A percentile compares a stretch with the other conserved stretches of the same genome.
phyloP scores from a whole-genome alignment of 106 monocot species.

The Phalaenopsis aphrodite region DNA sequence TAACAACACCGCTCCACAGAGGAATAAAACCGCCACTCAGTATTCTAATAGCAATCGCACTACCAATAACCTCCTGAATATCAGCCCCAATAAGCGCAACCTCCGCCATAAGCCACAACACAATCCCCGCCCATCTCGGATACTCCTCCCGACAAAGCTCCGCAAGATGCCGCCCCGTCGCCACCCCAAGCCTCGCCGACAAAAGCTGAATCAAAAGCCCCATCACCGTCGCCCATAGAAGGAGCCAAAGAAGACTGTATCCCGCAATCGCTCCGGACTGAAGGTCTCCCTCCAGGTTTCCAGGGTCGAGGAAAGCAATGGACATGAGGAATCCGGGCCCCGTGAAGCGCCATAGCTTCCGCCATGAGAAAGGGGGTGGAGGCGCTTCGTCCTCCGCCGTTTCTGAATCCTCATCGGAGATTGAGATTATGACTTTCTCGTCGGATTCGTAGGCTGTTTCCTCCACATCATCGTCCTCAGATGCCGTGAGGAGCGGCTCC shows the following conservation, averaged over 20 bases:
- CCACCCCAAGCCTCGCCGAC: slow-evolving; percentile 63
- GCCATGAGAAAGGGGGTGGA: slow-evolving; percentile 44
- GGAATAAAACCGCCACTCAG: slow-evolving; percentile 48
- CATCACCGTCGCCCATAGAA: slow-evolving; percentile 65
- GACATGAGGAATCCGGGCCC: slow-evolving; percentile 77
- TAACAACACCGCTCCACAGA: slow-evolving; percentile 59
- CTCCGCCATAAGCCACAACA: slow-evolving; percentile 71
- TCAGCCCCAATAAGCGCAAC: slow-evolving; percentile 67
- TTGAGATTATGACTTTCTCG: slow-evolving; percentile 42
- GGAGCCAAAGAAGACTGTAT: slow-evolving; percentile 60
- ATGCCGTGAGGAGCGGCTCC: background rate
- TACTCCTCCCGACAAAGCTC: slow-evolving; percentile 81
- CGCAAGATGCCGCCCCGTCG: slow-evolving; percentile 56
- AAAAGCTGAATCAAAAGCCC: slow-evolving; percentile 62
- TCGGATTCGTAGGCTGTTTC: slow-evolving; percentile 50
- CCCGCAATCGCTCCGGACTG: slow-evolving; percentile 74
- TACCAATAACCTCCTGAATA: slow-evolving; percentile 81
- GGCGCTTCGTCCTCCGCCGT: background rate
- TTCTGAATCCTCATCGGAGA: slow-evolving; percentile 12
- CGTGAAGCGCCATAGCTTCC: slow-evolving; percentile 67
- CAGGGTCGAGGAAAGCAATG: slow-evolving; percentile 75
- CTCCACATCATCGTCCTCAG: slow-evolving; percentile 15
- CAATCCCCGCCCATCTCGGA: slow-evolving; percentile 45
- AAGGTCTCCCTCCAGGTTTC: slow-evolving; percentile 72
- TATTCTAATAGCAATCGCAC: slow-evolving; percentile 71